Conservation (phyloP, 352 stramenopile genomes). For the Pythium guiyangense region DNA sequence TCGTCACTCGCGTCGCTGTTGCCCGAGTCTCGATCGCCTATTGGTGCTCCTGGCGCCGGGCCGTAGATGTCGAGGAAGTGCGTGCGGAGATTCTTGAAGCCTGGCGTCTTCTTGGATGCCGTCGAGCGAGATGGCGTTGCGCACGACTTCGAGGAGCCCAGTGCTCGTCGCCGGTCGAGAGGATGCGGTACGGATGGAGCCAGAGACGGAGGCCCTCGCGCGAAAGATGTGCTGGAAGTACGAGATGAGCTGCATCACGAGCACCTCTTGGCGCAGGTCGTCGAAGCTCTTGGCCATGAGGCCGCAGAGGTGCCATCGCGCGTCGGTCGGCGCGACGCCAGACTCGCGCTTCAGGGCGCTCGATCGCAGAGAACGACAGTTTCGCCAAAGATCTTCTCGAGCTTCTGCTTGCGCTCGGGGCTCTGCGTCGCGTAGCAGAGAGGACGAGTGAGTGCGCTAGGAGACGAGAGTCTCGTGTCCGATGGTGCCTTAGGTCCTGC, state of each 20-base stretch:
- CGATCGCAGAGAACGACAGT: constrained; percentile 39
- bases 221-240: constrained; percentile 94
- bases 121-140: constrained; percentile 96
- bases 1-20: constrained; percentile 15
- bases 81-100: constrained; percentile 84
- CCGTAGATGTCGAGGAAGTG: constrained; percentile 94
- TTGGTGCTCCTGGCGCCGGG: constrained; percentile 31
- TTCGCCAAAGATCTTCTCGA: constrained; percentile 72
- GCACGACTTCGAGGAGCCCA: constrained; percentile 95
- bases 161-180: constrained; percentile 93
- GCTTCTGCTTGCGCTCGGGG: constrained; percentile 29
- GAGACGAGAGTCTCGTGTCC: neutral
- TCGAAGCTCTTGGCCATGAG: constrained; percentile 98
- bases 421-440: neutral
- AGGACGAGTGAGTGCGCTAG: neutral
- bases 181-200: constrained; percentile 94
- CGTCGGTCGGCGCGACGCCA: neutral
- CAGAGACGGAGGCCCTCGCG: constrained; percentile 88
- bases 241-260: constrained; percentile 97
- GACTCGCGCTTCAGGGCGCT: constrained; percentile 32
- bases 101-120: constrained; percentile 91
- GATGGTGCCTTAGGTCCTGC: no score
- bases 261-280: constrained; percentile 96
- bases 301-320: constrained; percentile 41
- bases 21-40: constrained; percentile 4